phyloP scores from a whole-genome alignment of 331 rosid genomes.

The Malus hybrid region DNA sequence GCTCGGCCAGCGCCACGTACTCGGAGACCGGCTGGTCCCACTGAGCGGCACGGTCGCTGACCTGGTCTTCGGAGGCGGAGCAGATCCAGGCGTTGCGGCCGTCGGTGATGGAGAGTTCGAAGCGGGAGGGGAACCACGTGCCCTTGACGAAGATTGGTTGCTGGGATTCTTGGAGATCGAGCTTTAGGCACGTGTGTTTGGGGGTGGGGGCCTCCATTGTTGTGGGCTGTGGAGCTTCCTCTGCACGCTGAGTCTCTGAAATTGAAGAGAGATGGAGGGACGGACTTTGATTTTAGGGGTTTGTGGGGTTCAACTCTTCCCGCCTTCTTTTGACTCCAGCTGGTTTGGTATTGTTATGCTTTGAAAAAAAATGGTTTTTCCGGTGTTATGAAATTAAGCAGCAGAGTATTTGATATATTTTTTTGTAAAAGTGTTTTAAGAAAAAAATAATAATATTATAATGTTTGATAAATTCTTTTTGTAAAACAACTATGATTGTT shows the following conservation, averaged over 20 bases:
- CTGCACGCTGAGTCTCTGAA: not conserved
- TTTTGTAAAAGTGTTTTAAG: too few species aligned
- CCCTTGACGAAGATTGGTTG: conserved; percentile 63
- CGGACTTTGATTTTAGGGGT: not conserved
- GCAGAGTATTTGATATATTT: too few species aligned
- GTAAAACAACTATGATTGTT: too few species aligned
- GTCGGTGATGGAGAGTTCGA: conserved; percentile 65
- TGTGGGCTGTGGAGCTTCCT: not conserved
- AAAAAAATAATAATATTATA: too few species aligned
- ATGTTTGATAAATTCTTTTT: too few species aligned
- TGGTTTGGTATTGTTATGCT: not conserved
- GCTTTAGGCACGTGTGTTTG: conserved; percentile 64
- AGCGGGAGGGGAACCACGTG: conserved; percentile 48
- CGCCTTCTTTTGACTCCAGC: not conserved
- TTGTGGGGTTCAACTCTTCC: not conserved
- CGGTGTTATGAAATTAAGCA: not conserved
- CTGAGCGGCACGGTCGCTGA: conserved; percentile 61
- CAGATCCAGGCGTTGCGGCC: conserved; percentile 65
- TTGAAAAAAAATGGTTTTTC: too few species aligned
- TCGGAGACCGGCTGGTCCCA: conserved; percentile 79
- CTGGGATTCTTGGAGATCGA: conserved; percentile 21
- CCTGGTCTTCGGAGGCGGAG: conserved; percentile 61
- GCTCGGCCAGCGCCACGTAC: conserved; percentile 56
- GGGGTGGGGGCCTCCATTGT: conserved; percentile 33
- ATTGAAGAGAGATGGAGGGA: not conserved